Evolutionary conservation across 805 yeast genomes (phyloP), one percentile per base, ranked within the genome.

Genomic region (Yamadazyma sp.): DNA sequence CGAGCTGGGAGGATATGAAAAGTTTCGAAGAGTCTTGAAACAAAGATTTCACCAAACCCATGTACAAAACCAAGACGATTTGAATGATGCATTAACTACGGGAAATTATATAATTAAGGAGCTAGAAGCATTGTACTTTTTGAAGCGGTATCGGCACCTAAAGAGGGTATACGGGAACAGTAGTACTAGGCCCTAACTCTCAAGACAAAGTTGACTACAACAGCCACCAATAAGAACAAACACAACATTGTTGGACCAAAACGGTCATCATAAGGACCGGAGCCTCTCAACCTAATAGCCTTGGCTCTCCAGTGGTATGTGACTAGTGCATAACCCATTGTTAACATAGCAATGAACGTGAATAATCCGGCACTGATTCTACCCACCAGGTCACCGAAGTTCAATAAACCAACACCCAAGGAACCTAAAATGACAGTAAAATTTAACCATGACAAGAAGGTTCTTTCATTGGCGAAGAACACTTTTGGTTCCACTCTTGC

Each of bases 231-330:
- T 54, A 93, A 73, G 70, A 93, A 93, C 71, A 91, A 75, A 68
- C 99, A 93, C 53, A 93, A 76, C 85, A 91, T 82, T 11, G 99
- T 95, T 32, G 99, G 99, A 30, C 99, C 99, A 50, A 93, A 83
- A 59, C 99, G 80, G 65, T 93, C 99, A 58, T 93, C 99, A 60
- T 93, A 93, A n/a, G 99, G 99, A 32, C 99, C 99, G 10, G 95
- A 80, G 28, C 99, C 99, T 65, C 98, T 82, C 67, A 91, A 77
- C 64, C 99, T 82, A 51, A 93, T 93, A 42, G 99, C 99, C 59
- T 90, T 88, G 1, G 99, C 99, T 72, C 99, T 86, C 99, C 99
- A 95, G 65, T 93, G 99, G 63, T 93, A 93, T 9, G 98, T 93
- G 32, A 88, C 76, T 45, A 93, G 75, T 1, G 99, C 99, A 55